Base-by-base conservation (phyloP, 2,329 filamentous ascomycete species). In the Periconia sp. region DNA sequence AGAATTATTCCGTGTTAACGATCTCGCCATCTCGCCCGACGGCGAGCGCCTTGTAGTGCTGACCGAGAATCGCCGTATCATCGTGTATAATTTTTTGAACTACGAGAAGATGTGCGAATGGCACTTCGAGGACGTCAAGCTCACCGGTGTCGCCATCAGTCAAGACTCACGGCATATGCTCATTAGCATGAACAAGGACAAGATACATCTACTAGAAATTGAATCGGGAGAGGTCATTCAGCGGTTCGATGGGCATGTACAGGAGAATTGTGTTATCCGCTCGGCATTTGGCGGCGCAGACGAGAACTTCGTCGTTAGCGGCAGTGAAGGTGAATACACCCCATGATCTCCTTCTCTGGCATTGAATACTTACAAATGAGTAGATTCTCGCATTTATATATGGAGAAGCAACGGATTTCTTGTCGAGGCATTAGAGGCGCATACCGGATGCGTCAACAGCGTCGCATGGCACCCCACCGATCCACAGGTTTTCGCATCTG, bases 251-350 rank as follows among this genome's bases (percentile, higher is more conserved):
- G 92, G 91, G 0, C 89, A 92, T 57, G 83, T 81, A 42, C 90
- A 92, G 57, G 87, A 85, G 50, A 78, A 88, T 1, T 96, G 80
- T 68, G 83, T 97, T 51, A 95, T 99, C 54, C 83, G 93, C 47
- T 90, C 87, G 64, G 79, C 82, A 0, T 94, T 97, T 74, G 94
- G 94, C 17, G 94, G 94, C 31, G 92, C 93, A 1, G 88, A 90
- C 54, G 92, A 97, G 76, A 92, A 88, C 70, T 97, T 97, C 72
- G 88, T 97, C 10, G 81, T 95, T 27, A 93, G 90, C 65, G 94
- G 94, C 11, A 96, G 92, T 65, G 92, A 97, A 82, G 89, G 91
- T 92, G 77, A 66, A 79, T 60, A 31, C 13, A 13, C 33, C 33
- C 44, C 44, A 35, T 18, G n/a, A 7, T 37, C 33, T 37, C 23